Evolutionary conservation across 2,329 filamentous ascomycete species (phyloP).

Genomic region (Verticillium dahliae): DNA sequence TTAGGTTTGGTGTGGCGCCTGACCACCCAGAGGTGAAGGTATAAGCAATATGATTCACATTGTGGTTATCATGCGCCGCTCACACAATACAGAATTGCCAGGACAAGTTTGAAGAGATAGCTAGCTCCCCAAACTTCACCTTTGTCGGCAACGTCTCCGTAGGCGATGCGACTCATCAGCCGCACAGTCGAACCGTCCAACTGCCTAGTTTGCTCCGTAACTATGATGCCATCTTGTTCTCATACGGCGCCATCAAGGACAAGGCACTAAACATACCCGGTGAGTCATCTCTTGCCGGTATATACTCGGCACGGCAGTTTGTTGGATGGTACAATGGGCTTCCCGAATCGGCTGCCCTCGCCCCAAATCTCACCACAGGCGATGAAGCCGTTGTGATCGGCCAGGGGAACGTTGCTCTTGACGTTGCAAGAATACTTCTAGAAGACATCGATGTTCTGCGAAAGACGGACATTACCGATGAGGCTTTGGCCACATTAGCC

Average conservation of each 20-base stretch:
- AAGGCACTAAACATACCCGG: constrained; percentile 72
- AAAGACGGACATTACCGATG: constrained; percentile 83
- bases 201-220: constrained; percentile 65
- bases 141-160: constrained; percentile 88
- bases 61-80: background rate
- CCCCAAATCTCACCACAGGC: constrained; percentile 66
- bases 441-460: constrained; percentile 66
- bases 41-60: constrained; percentile 6
- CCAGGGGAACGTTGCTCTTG: constrained; percentile 92
- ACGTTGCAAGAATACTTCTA: constrained; percentile 84
- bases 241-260: constrained; percentile 87
- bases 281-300: constrained; percentile 63
- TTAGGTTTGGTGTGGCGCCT: constrained; percentile 92
- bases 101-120: constrained; percentile 87
- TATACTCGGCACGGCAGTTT: constrained; percentile 86
- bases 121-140: constrained; percentile 72
- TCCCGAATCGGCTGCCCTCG: constrained; percentile 68
- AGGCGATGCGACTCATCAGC: constrained; percentile 43
- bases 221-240: constrained; percentile 88
- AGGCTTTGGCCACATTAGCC: constrained; percentile 68
- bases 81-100: constrained; percentile 68
- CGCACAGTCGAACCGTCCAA: constrained; percentile 48
- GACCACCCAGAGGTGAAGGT: constrained; percentile 99
- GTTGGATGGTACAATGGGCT: constrained; percentile 98
- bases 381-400: constrained; percentile 86